Conservation (phyloP, 106 monocot genomes). For the Platanthera zijinensis region DNA sequence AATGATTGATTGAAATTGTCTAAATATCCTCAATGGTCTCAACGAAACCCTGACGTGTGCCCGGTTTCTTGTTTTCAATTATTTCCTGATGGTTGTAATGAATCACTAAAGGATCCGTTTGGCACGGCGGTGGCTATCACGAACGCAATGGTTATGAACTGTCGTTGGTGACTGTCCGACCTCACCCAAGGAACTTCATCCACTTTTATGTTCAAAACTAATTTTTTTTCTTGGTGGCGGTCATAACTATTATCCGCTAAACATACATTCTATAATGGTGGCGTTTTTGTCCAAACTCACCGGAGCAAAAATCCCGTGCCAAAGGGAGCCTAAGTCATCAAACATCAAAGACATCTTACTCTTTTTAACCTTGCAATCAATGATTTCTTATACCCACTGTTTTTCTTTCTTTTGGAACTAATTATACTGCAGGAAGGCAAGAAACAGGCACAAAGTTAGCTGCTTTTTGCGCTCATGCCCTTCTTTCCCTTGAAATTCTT, state of each 20-base stretch:
- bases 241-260: no score
- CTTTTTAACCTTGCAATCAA: background rate
- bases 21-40: background rate
- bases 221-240: no score
- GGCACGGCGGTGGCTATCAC: no score
- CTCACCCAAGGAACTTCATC: no score
- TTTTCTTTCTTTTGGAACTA: background rate
- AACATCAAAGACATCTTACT: no score
- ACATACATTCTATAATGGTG: no score
- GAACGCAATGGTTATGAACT: no score
- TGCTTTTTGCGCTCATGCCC: slow-evolving; percentile 61
- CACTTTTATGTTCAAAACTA: no score
- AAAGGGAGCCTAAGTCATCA: no score
- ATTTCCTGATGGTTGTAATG: background rate
- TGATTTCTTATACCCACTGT: background rate
- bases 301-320: no score
- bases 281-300: no score
- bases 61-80: background rate
- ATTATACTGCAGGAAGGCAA: slow-evolving; percentile 45
- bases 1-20: background rate
- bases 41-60: background rate
- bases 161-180: no score
- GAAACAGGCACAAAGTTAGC: slow-evolving; percentile 63
- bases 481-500: slow-evolving; percentile 72
- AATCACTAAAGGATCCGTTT: background rate